These are phyloP conservation scores for Fusarium camptoceras DNA, from an alignment of 2,329 filamentous ascomycete genomes.

Conservation along the genomic window DNA sequence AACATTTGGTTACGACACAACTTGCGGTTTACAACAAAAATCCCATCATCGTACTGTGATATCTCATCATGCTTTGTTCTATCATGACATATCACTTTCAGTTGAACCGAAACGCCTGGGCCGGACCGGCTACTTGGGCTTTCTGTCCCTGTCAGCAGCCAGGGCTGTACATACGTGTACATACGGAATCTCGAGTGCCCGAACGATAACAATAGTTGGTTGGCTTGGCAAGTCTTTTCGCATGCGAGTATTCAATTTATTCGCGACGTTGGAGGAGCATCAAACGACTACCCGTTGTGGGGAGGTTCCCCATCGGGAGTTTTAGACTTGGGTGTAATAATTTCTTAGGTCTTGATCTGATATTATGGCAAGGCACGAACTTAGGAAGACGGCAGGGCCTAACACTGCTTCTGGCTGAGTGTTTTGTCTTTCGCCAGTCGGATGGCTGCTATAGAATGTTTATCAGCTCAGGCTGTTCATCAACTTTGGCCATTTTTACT, in stretches of 20 bases:
- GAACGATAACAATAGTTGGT: not conserved
- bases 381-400: not conserved
- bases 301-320: not conserved
- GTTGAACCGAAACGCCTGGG: constrained; percentile 15
- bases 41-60: constrained; percentile 3
- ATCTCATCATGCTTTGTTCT: constrained; percentile 14
- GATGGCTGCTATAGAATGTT: not conserved
- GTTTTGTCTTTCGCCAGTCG: constrained; percentile 6
- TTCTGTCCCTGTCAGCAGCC: constrained; percentile 7
- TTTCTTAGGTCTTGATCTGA: not conserved
- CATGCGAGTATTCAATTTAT: not conserved
- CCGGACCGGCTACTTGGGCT: constrained; percentile 10
- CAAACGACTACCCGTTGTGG: constrained; percentile 1
- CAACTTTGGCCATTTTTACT: not conserved
- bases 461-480: not conserved
- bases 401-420: not conserved
- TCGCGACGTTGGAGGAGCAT: constrained; percentile 2
- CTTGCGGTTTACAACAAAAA: not conserved
- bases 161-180: constrained; percentile 1
- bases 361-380: constrained; percentile 8
- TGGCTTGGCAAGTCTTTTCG: not conserved
- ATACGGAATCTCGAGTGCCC: constrained; percentile 5
- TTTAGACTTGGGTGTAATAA: not conserved
- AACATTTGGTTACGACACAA: not conserved
- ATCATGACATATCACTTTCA: constrained; percentile 19